These are phyloP conservation scores for Casaregolazyma lundiana DNA, from an alignment of 1,139 yeast genomes.

Conservation along the genomic window DNA sequence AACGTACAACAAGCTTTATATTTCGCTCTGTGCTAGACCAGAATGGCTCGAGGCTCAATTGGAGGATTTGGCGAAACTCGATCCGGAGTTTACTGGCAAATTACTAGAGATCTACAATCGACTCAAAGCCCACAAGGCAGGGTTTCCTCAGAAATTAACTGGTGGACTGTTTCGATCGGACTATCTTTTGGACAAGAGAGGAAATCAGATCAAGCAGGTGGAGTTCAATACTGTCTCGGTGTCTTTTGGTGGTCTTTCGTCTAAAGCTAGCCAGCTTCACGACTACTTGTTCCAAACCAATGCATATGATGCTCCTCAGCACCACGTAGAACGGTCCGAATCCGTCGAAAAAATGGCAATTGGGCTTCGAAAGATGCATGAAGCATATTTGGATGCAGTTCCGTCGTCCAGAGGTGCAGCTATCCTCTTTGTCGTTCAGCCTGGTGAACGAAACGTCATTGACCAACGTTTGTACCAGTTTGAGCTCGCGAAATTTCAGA, in stretches of 20 bases:
- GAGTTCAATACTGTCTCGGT: constrained; percentile 96
- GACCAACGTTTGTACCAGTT: constrained; percentile 87
- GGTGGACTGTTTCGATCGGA: constrained; percentile 89
- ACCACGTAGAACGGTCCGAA: constrained; percentile 58
- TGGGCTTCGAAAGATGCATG: constrained; percentile 67
- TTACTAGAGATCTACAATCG: constrained; percentile 44
- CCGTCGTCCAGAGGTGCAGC: constrained; percentile 38
- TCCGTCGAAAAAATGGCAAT: constrained; percentile 58
- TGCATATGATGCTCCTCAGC: constrained; percentile 25
- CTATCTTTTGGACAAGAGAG: constrained; percentile 52
- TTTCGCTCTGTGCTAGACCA: constrained; percentile 46
- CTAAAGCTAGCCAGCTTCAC: constrained; percentile 76
- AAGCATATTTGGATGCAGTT: constrained; percentile 39
- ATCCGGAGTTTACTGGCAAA: constrained; percentile 75
- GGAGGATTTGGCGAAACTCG: constrained; percentile 46
- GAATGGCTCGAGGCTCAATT: constrained; percentile 61
- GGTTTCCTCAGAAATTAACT: constrained; percentile 63
- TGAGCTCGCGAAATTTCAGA: constrained; percentile 50
- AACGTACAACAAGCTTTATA: constrained; percentile 65
- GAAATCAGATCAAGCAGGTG: constrained; percentile 68
- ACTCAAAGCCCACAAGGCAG: constrained; percentile 29
- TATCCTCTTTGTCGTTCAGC: constrained; percentile 78
- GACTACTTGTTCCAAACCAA: constrained; percentile 38
- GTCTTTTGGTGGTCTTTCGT: constrained; percentile 86
- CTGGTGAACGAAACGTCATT: constrained; percentile 79